Conservation (phyloP, 2,329 filamentous ascomycete genomes). For the Paramyrothecium roridum region DNA sequence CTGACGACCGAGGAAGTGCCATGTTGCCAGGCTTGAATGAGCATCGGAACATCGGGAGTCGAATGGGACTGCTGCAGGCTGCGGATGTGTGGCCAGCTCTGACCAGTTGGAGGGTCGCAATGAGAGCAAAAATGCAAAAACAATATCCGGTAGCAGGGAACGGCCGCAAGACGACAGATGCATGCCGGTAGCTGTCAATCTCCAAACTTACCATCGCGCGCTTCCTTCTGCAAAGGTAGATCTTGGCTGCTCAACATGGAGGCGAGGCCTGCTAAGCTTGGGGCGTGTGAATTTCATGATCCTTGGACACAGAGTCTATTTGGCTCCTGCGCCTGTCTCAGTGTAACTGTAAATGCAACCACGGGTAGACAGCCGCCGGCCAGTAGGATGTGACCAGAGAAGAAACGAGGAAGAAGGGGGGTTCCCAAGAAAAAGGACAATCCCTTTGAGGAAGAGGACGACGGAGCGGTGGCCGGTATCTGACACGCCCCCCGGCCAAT, state of each 20-base stretch:
- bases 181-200: not conserved
- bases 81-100: not conserved
- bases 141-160: not conserved
- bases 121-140: not conserved
- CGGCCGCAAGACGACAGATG: not conserved
- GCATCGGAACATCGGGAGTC: not conserved
- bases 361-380: no score
- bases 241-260: not conserved
- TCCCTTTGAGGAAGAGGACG: no score
- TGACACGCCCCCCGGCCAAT: no score
- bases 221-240: not conserved
- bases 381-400: no score
- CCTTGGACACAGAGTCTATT: no score
- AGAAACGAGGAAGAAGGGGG: no score
- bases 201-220: not conserved
- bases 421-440: no score
- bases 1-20: not conserved
- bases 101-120: not conserved
- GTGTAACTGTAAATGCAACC: no score
- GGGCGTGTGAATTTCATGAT: not conserved
- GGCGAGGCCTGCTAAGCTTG: not conserved
- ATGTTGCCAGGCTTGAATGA: not conserved
- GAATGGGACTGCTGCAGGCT: not conserved
- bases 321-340: no score
- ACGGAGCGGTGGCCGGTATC: no score